Evolutionary conservation across 352 stramenopile species (phyloP), one percentile per base, ranked within the genome.

Genomic region (Phytopythium chamaehyphon): DNA sequence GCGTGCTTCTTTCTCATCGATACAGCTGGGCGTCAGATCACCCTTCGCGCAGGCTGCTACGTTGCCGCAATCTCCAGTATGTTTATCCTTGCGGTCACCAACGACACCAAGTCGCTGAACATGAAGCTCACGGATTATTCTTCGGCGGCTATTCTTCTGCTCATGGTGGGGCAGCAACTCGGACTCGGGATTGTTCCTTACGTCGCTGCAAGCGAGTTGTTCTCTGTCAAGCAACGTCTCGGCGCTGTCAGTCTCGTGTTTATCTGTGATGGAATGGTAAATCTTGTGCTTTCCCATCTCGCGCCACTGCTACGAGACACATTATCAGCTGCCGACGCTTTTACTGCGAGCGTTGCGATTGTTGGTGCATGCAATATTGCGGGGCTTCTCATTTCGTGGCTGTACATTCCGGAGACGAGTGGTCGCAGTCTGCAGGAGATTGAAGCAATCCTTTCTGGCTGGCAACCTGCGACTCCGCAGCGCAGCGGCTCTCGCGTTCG

Each of bases 391-490:
- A 55, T 89, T 40, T 73, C 76, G 23, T 83, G 62, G 69, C 71
- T 80, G 52, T 93, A 83, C 43, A 55, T 93, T 14, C 82, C 82
- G 1, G 82, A 93, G 63, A 93, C 82, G 9, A 90, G 76, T 24
- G 51, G 73, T 26, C 79, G 79, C 28, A 90, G 77, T 58, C 70
- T 93, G 6, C 82, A 93, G 61, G 73, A 88, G 51, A 88, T 93
- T 35, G 82, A 93, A 44, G 76, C 82, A 24, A 85, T 90, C 53
- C 51, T 90, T 36, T 82, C 66, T 1, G 82, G 82, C 22, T 93
- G 77, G 76, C 77, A 77, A 35, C 76, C 82, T 14, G 76, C 82
- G 18, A 93, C 82, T 22, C 82, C 82, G 46, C 73, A 65, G 2
- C 73, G 69, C 10, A 47, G 59, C 24, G 64, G 65, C 22, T 83